Percentiles rank a stretch among this genome's conserved stretches.
These are phyloP conservation scores for Fusarium sp. DNA, from an alignment of 2,329 filamentous ascomycete genomes.

Conservation along the genomic window DNA sequence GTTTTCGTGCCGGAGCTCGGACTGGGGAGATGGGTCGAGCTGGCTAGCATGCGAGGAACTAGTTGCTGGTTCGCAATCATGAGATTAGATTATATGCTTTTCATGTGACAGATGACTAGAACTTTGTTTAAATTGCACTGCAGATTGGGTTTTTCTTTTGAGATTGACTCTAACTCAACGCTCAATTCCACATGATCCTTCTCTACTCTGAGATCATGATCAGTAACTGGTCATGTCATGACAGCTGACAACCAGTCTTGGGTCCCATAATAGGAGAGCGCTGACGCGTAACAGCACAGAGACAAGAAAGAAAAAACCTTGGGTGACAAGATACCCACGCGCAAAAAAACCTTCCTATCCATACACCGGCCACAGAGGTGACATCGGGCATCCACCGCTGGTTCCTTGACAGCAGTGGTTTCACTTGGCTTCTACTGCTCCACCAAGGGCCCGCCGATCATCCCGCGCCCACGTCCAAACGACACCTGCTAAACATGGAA, in stretches of 20 bases:
- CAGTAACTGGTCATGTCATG: no score
- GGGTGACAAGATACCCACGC: background rate
- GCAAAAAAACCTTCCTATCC: conserved; percentile 11
- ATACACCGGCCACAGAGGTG: conserved; percentile 14
- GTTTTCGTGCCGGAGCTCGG: conserved; percentile 25
- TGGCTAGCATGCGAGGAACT: no score
- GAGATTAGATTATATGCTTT: no score
- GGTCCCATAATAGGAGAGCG: conserved; percentile 13
- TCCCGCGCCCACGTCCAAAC: background rate
- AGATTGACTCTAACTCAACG: no score
- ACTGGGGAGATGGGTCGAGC: no score
- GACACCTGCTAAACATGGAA: background rate
- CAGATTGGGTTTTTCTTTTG: no score
- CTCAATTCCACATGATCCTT: no score
- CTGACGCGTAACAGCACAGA: background rate
- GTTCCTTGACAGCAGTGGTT: conserved; percentile 30
- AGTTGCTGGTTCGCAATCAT: no score
- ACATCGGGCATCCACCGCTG: conserved; percentile 17
- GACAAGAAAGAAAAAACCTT: background rate
- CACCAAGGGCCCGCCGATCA: conserved; percentile 20
- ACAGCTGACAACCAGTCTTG: no score
- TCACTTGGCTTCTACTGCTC: conserved; percentile 29
- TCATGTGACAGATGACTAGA: no score
- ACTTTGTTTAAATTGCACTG: no score
- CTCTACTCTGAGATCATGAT: no score